These are phyloP conservation scores for Aspergillus nidulans DNA, from an alignment of 495 filamentous ascomycete genomes.

Conservation along the genomic window DNA sequence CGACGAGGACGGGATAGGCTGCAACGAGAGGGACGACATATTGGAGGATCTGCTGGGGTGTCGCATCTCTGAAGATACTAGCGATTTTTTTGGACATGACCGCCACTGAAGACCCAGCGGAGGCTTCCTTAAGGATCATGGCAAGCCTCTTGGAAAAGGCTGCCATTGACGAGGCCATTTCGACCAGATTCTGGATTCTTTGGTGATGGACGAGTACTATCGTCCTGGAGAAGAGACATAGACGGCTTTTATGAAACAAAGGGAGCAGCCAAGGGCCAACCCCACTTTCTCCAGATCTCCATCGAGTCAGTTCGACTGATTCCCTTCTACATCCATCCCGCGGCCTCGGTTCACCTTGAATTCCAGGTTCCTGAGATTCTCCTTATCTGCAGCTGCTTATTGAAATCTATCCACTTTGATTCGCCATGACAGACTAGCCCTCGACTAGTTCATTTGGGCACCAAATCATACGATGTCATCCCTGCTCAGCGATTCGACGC, in stretches of 20 bases:
- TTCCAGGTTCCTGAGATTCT: too few species aligned
- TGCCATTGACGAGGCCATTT: neutral
- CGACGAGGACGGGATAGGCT: constrained; percentile 29
- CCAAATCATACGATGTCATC: neutral
- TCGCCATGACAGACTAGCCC: neutral
- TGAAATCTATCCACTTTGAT: neutral
- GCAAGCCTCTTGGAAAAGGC: neutral
- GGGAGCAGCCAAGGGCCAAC: neutral
- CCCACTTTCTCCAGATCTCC: neutral
- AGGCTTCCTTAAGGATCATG: neutral
- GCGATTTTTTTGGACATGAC: neutral
- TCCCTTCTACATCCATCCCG: neutral
- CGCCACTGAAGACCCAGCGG: neutral
- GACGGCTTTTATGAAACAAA: neutral
- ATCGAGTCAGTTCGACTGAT: neutral
- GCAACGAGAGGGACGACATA: constrained; percentile 22
- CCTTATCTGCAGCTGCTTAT: neutral
- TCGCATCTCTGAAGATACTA: neutral
- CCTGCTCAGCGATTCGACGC: neutral
- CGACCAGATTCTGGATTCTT: neutral
- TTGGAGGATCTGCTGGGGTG: constrained; percentile 20
- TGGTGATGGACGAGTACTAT: too few species aligned
- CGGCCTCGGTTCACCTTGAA: neutral
- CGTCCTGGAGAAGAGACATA: neutral
- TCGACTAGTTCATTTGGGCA: neutral